Evolutionary conservation across 148 eudicot species (phyloP).

Genomic region (Nepenthes gracilis): DNA sequence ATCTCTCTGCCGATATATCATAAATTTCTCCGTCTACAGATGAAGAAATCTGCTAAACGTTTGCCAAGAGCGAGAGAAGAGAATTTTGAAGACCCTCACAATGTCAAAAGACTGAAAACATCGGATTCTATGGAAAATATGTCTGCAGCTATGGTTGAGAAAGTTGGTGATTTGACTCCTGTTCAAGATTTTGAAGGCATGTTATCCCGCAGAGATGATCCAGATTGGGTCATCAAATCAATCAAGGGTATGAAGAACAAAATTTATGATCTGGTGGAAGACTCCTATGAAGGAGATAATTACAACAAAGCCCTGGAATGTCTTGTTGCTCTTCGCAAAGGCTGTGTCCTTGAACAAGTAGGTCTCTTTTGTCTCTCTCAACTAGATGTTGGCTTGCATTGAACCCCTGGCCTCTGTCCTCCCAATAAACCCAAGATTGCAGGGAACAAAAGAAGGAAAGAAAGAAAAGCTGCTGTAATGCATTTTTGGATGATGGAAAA

Average conservation of each 20-base stretch:
- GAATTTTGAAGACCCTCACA: slow-evolving; percentile 17
- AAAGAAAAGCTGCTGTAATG: no score
- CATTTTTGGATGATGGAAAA: no score
- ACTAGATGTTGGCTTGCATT: background rate
- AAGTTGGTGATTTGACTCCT: slow-evolving; percentile 55
- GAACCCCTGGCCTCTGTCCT: background rate
- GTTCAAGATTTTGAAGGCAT: slow-evolving; percentile 85
- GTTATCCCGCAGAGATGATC: slow-evolving; percentile 79
- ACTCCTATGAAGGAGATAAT: slow-evolving; percentile 46
- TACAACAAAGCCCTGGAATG: slow-evolving; percentile 63
- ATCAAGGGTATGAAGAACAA: slow-evolving; percentile 56
- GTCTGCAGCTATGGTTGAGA: slow-evolving; percentile 34
- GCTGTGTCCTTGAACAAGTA: slow-evolving; percentile 90
- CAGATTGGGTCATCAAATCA: slow-evolving; percentile 79
- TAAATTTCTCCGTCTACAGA: slow-evolving; percentile 29
- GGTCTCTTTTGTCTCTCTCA: slow-evolving; percentile 1
- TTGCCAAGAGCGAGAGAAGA: slow-evolving; percentile 40
- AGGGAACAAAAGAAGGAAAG: no score
- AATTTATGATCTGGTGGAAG: slow-evolving; percentile 50
- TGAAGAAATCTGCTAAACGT: slow-evolving; percentile 70
- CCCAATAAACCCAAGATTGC: no score
- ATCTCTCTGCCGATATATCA: background rate
- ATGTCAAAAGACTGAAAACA: slow-evolving; percentile 16
- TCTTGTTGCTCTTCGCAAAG: slow-evolving; percentile 68
- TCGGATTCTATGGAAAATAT: slow-evolving; percentile 17